Conservation (phyloP, 345 rosid species). For the Camelina hispida region DNA sequence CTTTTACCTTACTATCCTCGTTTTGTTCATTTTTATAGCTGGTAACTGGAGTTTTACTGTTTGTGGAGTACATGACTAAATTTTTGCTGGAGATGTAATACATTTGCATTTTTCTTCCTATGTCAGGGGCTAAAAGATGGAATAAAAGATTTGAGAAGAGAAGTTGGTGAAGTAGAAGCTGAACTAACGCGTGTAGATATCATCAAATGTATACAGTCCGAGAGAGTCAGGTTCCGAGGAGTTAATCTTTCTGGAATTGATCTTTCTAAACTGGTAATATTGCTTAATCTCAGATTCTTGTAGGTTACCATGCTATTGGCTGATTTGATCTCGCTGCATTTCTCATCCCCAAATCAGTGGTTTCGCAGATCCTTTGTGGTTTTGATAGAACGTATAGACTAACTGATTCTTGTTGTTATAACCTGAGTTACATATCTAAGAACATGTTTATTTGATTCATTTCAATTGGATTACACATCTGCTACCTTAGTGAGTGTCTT, state of each 20-base stretch:
- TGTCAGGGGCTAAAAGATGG: slow-evolving; percentile 74
- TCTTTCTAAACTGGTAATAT: slow-evolving; percentile 88
- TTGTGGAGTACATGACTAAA: not conserved
- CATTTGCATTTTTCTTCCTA: slow-evolving; percentile 9
- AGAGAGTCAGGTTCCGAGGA: slow-evolving; percentile 80
- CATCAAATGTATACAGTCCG: slow-evolving; percentile 87
- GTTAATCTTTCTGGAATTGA: slow-evolving; percentile 88
- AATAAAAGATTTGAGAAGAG: slow-evolving; percentile 63
- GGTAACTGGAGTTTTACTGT: not conserved
- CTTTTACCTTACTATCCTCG: slow-evolving; percentile 3
- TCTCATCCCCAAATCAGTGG: slow-evolving; percentile 2
- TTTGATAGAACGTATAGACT: not conserved
- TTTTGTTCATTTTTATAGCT: not conserved
- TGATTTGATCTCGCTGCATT: not conserved
- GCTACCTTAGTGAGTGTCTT: not conserved
- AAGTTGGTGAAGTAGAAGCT: slow-evolving; percentile 58
- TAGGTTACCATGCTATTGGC: slow-evolving; percentile 6
- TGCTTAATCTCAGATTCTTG: slow-evolving; percentile 31
- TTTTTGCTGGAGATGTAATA: slow-evolving; percentile 4
- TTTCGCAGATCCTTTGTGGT: slow-evolving; percentile 8
- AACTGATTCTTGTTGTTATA: not conserved
- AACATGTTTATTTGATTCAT: not conserved
- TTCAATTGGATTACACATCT: not conserved
- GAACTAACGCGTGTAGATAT: slow-evolving; percentile 82
- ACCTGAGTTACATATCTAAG: slow-evolving; percentile 1